These are phyloP conservation scores for Pichia sp. DNA, from an alignment of 1,139 yeast species.

Conservation along the genomic window DNA sequence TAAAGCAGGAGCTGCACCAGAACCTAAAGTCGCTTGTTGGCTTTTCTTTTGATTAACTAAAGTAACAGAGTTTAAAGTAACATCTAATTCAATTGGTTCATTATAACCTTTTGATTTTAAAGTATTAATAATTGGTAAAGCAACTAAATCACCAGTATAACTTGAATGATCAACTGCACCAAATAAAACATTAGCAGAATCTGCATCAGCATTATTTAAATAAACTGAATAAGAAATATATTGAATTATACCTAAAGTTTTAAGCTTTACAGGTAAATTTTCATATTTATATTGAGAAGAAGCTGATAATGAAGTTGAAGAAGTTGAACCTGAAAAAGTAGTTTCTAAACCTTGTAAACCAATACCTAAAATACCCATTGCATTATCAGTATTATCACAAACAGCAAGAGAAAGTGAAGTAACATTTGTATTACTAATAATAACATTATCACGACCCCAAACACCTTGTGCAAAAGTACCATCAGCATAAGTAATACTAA, in stretches of 20 bases:
- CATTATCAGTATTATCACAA: constrained; percentile 45
- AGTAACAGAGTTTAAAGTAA: constrained; percentile 35
- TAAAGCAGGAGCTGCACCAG: constrained; percentile 39
- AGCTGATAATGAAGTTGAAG: constrained; percentile 12
- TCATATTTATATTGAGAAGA: constrained; percentile 34
- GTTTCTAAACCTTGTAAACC: constrained; percentile 51
- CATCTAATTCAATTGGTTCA: constrained; percentile 37
- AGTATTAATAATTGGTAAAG: constrained; percentile 41
- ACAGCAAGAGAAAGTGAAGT: constrained; percentile 48
- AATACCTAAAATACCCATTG: constrained; percentile 56
- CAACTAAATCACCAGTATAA: constrained; percentile 40
- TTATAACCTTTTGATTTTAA: constrained; percentile 26
- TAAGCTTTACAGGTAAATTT: constrained; percentile 55
- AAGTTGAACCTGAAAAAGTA: constrained; percentile 23
- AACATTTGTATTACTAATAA: constrained; percentile 39
- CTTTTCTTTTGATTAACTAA: constrained; percentile 4
- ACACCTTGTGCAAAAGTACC: constrained; percentile 51
- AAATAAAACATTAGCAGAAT: constrained; percentile 44
- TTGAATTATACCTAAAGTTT: constrained; percentile 43
- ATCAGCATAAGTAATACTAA: constrained; percentile 58
- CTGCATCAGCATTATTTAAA: constrained; percentile 35
- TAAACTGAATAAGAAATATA: constrained; percentile 50
- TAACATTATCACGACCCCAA: constrained; percentile 56
- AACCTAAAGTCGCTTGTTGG: constrained; percentile 31
- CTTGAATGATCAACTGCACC: constrained; percentile 55